phyloP scores from a whole-genome alignment of 306 rosid genomes.

The Lablab purpureus region DNA sequence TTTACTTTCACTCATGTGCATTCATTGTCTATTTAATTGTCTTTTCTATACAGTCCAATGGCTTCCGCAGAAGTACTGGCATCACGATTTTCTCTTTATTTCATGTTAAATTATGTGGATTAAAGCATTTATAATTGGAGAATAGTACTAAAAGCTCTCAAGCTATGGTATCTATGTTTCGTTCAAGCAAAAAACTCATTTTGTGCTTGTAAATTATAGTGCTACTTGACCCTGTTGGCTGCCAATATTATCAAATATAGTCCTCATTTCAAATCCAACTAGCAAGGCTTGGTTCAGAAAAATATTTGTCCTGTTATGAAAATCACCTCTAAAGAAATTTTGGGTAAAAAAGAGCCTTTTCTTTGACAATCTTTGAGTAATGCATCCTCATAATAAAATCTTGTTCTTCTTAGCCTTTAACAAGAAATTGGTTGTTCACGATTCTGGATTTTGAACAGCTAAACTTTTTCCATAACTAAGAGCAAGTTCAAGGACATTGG shows the following conservation, averaged over 20 bases:
- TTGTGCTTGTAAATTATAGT: neutral
- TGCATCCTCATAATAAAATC: neutral
- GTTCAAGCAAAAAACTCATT: neutral
- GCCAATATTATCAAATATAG: neutral
- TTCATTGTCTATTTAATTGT: too few species aligned
- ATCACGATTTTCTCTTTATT: neutral
- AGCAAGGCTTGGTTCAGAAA: too few species aligned
- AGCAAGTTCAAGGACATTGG: too few species aligned
- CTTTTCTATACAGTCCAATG: too few species aligned
- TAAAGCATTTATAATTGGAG: neutral
- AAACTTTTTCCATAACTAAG: too few species aligned
- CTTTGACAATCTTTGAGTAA: neutral
- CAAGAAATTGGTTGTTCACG: neutral
- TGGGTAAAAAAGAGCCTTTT: neutral
- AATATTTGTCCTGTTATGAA: neutral
- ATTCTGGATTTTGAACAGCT: neutral
- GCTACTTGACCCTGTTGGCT: neutral
- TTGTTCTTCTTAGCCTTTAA: neutral
- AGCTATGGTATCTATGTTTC: neutral
- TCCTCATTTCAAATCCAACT: neutral
- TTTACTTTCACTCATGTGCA: too few species aligned
- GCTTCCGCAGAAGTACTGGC: neutral
- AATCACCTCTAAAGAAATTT: too few species aligned
- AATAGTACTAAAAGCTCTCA: neutral
- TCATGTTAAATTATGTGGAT: neutral